A percentile compares a stretch with the other conserved stretches of the same genome.
Conservation (phyloP, 495 filamentous ascomycete species). For the Parathielavia appendiculata region DNA sequence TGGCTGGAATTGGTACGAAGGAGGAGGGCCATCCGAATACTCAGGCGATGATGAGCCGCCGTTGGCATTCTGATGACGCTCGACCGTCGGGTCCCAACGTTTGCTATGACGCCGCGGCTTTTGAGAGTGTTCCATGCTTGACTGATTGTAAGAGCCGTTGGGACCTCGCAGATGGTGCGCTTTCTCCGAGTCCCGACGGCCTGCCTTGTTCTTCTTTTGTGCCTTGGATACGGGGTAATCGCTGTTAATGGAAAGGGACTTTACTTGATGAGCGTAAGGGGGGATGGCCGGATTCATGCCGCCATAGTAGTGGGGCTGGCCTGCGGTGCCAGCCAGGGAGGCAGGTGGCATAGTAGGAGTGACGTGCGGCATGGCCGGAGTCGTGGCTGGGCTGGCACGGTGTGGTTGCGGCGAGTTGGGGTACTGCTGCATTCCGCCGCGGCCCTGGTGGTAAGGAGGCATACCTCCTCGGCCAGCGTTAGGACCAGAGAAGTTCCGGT, state of each 20-base stretch:
- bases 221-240: slow-evolving; percentile 29
- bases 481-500: slow-evolving; percentile 49
- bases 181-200: slow-evolving; percentile 43
- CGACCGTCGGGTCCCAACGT: slow-evolving; percentile 34
- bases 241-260: slow-evolving; percentile 48
- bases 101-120: slow-evolving; percentile 38
- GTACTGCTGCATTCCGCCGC: slow-evolving; percentile 53
- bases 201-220: slow-evolving; percentile 38
- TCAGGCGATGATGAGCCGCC: slow-evolving; percentile 22
- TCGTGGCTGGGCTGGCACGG: slow-evolving; percentile 62
- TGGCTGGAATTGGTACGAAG: slow-evolving; percentile 26
- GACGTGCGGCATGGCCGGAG: slow-evolving; percentile 57
- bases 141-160: slow-evolving; percentile 31
- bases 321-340: slow-evolving; percentile 46
- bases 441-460: slow-evolving; percentile 58
- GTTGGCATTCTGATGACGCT: slow-evolving; percentile 22
- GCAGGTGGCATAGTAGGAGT: slow-evolving; percentile 63
- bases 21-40: slow-evolving; percentile 24
- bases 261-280: slow-evolving; percentile 52
- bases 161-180: slow-evolving; percentile 35
- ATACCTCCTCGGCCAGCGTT: slow-evolving; percentile 64
- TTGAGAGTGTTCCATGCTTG: slow-evolving; percentile 24
- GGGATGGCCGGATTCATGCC: slow-evolving; percentile 47
- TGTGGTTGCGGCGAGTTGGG: slow-evolving; percentile 63
- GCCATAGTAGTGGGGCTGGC: slow-evolving; percentile 58